Conservation (phyloP, 805 yeast species). For the Wickerhamomyces strasburgensis region DNA sequence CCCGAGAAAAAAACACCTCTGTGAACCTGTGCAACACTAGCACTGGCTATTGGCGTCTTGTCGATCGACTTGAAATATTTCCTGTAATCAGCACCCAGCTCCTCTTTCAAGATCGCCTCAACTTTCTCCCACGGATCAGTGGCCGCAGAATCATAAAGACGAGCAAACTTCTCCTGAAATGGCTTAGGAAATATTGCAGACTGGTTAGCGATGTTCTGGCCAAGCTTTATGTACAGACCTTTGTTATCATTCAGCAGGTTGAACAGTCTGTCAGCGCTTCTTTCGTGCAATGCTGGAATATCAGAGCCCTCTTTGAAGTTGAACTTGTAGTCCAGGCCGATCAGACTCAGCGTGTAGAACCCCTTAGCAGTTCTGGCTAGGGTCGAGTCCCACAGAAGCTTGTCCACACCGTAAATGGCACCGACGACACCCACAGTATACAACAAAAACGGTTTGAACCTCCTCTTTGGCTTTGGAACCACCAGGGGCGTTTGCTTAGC, state of each 20-base stretch:
- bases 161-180: slow-evolving; percentile 51
- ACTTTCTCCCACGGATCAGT: slow-evolving; percentile 45
- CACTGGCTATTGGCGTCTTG: slow-evolving; percentile 63
- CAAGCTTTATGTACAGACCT: slow-evolving; percentile 69
- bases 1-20: slow-evolving; percentile 43
- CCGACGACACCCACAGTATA: slow-evolving; percentile 7
- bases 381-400: slow-evolving; percentile 42
- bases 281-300: slow-evolving; percentile 53
- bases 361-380: slow-evolving; percentile 49
- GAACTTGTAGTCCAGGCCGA: slow-evolving; percentile 59
- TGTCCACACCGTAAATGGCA: slow-evolving; percentile 30
- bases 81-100: slow-evolving; percentile 40
- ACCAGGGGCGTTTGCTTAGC: no score
- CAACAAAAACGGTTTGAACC: background rate
- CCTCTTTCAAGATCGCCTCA: slow-evolving; percentile 35
- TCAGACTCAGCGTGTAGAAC: slow-evolving; percentile 37
- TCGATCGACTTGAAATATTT: slow-evolving; percentile 41
- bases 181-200: slow-evolving; percentile 62
- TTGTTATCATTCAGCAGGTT: slow-evolving; percentile 41
- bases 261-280: slow-evolving; percentile 48
- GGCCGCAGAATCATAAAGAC: slow-evolving; percentile 67
- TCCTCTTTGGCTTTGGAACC: no score
- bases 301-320: slow-evolving; percentile 41
- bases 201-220: slow-evolving; percentile 78
- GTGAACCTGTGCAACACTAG: slow-evolving; percentile 71